Conservation (phyloP, 805 yeast species). For the Cyberlindnera xishuangbannaensis region DNA sequence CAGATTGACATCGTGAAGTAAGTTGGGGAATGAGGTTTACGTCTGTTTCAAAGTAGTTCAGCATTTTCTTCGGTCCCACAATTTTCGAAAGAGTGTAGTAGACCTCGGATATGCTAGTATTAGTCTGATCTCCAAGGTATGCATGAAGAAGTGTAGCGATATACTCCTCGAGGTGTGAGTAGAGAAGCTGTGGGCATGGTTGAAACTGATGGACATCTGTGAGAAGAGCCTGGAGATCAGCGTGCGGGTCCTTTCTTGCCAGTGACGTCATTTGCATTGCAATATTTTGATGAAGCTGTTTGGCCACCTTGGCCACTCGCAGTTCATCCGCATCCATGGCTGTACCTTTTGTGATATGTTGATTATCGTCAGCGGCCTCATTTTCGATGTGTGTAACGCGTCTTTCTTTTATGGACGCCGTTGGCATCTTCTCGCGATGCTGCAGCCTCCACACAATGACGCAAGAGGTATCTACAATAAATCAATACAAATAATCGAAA, state of each 20-base stretch:
- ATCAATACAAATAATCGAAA: no score
- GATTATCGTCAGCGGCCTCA: no score
- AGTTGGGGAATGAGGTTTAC: constrained; percentile 41
- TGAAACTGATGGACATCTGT: constrained; percentile 43
- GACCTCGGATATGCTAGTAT: constrained; percentile 20
- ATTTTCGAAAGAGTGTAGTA: constrained; percentile 61
- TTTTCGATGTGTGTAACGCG: no score
- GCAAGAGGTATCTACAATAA: no score
- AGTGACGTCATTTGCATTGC: not conserved
- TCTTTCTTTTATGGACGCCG: no score
- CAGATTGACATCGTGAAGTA: no score
- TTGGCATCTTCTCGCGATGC: no score
- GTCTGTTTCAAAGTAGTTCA: constrained; percentile 57
- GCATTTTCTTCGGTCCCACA: constrained; percentile 55
- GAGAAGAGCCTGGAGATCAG: constrained; percentile 3
- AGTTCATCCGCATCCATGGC: constrained; percentile 17
- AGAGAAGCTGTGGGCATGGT: constrained; percentile 47
- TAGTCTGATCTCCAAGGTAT: constrained; percentile 23
- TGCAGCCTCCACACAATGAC: no score
- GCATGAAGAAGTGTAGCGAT: constrained; percentile 7
- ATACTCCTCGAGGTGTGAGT: constrained; percentile 28
- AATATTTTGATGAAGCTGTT: constrained; percentile 6
- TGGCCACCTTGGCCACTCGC: constrained; percentile 16
- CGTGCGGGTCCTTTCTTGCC: not conserved
- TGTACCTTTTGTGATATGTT: not conserved